Evolutionary conservation across 75 land plant genomes (phyloP).

Genomic region (Isoetes taiwanensis): DNA sequence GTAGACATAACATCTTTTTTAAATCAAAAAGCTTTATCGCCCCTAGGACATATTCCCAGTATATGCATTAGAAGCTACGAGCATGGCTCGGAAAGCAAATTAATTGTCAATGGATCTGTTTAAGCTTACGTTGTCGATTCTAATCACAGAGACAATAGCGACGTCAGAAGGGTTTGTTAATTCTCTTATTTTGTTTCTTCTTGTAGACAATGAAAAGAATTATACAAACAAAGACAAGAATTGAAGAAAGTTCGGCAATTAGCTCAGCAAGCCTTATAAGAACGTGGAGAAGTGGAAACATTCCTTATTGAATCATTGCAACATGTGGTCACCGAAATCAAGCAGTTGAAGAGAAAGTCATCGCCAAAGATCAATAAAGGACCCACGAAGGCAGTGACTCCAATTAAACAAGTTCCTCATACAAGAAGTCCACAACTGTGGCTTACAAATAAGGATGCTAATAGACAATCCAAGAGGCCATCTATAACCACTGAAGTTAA

Average conservation of each 20-base stretch:
- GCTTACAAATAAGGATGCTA: not conserved
- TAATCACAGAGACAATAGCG: too few species aligned
- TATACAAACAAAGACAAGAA: constrained; percentile 20
- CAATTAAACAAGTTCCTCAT: not conserved
- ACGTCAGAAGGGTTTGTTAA: too few species aligned
- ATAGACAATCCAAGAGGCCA: not conserved
- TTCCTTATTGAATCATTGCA: constrained; percentile 26
- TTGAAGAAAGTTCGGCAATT: constrained; percentile 24
- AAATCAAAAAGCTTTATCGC: too few species aligned
- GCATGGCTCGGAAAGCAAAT: too few species aligned
- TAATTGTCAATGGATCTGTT: too few species aligned
- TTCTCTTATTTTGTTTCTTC: too few species aligned
- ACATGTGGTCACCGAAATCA: too few species aligned
- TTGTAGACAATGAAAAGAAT: constrained; percentile 20
- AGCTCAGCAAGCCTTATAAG: constrained; percentile 15
- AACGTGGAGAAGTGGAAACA: constrained; percentile 24
- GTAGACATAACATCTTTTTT: not conserved
- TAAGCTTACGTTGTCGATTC: too few species aligned
- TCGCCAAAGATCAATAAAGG: constrained; percentile 10
- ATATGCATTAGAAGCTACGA: too few species aligned
- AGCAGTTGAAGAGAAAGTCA: too few species aligned
- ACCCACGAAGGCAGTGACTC: not conserved
- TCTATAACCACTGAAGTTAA: not conserved
- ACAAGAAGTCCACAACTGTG: not conserved
- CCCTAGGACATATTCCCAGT: too few species aligned